Base-by-base conservation (phyloP, 2,329 filamentous ascomycete genomes). In the Neonectria neomacrospora region DNA sequence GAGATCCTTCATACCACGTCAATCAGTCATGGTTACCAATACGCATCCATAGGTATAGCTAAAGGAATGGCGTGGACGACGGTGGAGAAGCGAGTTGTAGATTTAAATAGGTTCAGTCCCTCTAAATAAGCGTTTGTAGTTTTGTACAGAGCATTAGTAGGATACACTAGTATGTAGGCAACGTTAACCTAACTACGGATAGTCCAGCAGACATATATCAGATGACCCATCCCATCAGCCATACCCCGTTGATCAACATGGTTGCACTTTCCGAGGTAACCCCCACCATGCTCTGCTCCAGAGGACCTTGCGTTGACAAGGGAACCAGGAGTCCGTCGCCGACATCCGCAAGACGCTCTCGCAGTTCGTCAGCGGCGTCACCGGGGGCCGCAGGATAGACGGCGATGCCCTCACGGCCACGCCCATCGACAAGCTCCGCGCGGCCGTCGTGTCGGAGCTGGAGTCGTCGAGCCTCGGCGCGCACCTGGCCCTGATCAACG, bases 401-500 rank as follows among this genome's bases (percentile, higher is more conserved):
- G 9, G 28, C 23, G 22, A 54, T 37, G 58, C 58, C 12, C 50
- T 60, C 41, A 60, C 58, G 1, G 22, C 41, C 14, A 47, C 51
- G 22, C 41, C 50, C 14, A 54, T 60, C 23, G 51, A 54, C 41
- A 9, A 48, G 12, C 51, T 60, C 20, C 51, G 51, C 30, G 58
- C 58, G 12, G 50, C 51, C 26, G 58, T 60, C 14, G 32, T 62
- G 20, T 30, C 47, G 18, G 53, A 53, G 18, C 37, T 57, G n/a
- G 30, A 57, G 53, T 16, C 52, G 3, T 58, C 55, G 8, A 63
- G 61, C 23, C 42, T 63, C 41, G 12, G 55, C 12, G 55, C 23
- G 41, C 55, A 63, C 55, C 18, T 63, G 34, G 55, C 59, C 50
- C 12, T 63, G 16, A 54, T 63, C 41, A 52, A 63, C 55, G 52